A percentile compares a stretch with the other conserved stretches of the same genome.
These are phyloP conservation scores for Pelargonium fulgidum DNA, from an alignment of 441 rosid species.

Conservation along the genomic window DNA sequence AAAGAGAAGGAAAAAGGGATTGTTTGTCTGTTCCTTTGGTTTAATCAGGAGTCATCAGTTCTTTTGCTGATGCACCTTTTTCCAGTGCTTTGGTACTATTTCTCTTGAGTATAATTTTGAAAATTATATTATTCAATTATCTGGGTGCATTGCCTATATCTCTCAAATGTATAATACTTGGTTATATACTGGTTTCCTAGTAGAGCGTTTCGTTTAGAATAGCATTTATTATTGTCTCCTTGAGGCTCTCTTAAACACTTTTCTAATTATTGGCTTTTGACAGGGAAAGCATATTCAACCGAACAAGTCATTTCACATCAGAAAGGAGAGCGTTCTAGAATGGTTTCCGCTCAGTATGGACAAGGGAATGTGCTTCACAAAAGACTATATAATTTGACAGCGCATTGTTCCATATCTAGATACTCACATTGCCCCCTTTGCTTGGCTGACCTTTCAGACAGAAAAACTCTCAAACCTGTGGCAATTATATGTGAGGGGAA, in stretches of 20 bases:
- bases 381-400: constrained; percentile 24
- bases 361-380: constrained; percentile 27
- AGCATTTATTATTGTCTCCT: too few relatives aligned
- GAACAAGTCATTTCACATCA: constrained; percentile 27
- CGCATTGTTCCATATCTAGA: constrained; percentile 31
- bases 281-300: constrained; percentile 42
- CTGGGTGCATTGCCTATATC: too few relatives aligned
- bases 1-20: not conserved
- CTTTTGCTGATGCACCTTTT: too few relatives aligned
- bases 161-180: not conserved
- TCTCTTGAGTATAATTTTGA: too few relatives aligned
- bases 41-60: too few relatives aligned
- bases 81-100: too few relatives aligned
- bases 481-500: constrained; percentile 28
- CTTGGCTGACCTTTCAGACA: constrained; percentile 25
- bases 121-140: too few relatives aligned
- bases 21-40: too few relatives aligned
- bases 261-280: constrained; percentile 12
- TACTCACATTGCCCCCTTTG: constrained; percentile 19
- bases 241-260: constrained; percentile 7
- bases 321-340: constrained; percentile 28
- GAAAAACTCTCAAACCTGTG: constrained; percentile 20
- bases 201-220: too few relatives aligned
- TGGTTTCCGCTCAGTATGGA: constrained; percentile 23
- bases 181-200: not conserved